Conservation (phyloP, 345 rosid genomes). For the Eucalyptus tenuipes region DNA sequence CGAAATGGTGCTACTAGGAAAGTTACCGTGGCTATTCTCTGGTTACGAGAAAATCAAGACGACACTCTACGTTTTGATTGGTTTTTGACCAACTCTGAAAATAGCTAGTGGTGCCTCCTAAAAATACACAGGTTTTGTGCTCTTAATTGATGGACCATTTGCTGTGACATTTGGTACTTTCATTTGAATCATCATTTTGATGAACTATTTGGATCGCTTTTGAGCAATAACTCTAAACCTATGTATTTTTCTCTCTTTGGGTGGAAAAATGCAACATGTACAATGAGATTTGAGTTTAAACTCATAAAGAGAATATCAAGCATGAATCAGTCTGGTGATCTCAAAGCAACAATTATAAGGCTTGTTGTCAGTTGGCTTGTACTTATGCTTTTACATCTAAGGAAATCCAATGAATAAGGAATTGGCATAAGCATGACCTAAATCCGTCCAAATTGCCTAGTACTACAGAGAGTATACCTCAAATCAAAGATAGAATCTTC, state of each 20-base stretch:
- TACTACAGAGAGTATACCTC: neutral
- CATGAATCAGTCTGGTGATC: neutral
- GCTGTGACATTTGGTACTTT: neutral
- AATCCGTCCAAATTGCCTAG: neutral
- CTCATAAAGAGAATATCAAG: neutral
- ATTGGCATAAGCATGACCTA: neutral
- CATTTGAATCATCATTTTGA: neutral
- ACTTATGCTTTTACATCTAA: neutral
- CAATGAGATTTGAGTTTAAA: neutral
- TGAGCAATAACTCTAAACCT: neutral
- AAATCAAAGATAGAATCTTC: neutral
- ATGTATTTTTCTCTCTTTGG: too few relatives aligned
- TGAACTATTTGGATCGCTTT: neutral
- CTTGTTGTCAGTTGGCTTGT: neutral
- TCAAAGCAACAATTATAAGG: neutral
- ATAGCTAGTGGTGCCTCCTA: too few relatives aligned
- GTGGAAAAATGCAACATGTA: neutral
- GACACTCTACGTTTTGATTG: neutral
- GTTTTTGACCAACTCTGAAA: neutral
- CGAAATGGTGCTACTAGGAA: fast-evolving
- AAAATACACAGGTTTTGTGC: too few relatives aligned
- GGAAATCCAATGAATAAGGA: neutral
- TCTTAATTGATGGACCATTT: too few relatives aligned
- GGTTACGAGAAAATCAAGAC: fast-evolving
- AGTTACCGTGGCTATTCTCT: neutral